A percentile compares a stretch with the other conserved stretches of the same genome.
These are phyloP conservation scores for Murraya paniculata DNA, from an alignment of 345 rosid species.

Conservation along the genomic window DNA sequence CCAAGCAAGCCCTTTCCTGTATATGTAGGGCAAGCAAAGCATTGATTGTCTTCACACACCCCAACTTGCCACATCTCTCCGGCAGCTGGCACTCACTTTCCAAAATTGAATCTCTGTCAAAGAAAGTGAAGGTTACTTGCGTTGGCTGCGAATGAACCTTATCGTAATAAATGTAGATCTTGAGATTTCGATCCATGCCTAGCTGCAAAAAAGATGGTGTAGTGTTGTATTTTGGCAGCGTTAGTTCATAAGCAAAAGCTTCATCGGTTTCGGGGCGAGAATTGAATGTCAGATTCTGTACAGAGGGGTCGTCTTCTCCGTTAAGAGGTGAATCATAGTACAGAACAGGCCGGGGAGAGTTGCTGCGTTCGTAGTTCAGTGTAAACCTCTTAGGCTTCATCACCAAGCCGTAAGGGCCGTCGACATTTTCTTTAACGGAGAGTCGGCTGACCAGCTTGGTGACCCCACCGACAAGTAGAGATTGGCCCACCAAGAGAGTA, in stretches of 20 bases:
- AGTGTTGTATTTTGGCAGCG: neutral
- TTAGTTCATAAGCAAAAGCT: conserved; percentile 8
- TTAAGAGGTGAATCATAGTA: neutral
- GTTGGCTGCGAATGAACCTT: conserved; percentile 27
- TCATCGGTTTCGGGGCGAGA: neutral
- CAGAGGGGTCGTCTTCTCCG: neutral
- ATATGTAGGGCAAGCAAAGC: neutral
- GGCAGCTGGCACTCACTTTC: neutral
- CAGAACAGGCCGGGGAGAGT: neutral
- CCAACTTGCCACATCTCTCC: neutral
- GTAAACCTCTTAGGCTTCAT: conserved; percentile 15
- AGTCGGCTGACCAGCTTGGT: conserved; percentile 18
- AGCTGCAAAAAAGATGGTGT: conserved; percentile 37
- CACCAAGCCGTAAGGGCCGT: conserved; percentile 4
- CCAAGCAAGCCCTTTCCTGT: conserved; percentile 19
- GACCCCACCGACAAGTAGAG: neutral
- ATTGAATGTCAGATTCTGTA: neutral
- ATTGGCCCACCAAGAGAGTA: neutral
- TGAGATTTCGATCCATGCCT: conserved; percentile 48
- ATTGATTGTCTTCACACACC: conserved; percentile 21
- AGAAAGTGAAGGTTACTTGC: conserved; percentile 38
- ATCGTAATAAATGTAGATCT: conserved; percentile 35
- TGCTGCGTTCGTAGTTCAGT: neutral
- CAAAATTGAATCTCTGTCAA: neutral
- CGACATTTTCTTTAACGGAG: neutral